Evolutionary conservation across 495 filamentous ascomycete genomes (phyloP).

Genomic region (Daldinia concentrica): DNA sequence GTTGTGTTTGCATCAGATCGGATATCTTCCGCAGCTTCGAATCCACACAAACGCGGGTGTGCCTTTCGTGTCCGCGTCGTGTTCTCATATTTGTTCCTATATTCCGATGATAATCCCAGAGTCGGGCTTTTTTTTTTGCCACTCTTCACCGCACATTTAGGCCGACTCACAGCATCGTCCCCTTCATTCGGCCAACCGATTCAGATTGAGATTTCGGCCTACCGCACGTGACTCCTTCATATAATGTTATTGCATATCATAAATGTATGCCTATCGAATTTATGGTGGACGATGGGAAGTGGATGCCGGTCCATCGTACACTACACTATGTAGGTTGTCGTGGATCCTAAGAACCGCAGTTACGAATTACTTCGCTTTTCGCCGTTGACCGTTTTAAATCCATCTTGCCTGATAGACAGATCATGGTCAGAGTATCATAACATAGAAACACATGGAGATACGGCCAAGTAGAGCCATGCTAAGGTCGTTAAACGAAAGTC

Average conservation of each 20-base stretch:
- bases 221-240: constrained; percentile 26
- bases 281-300: constrained; percentile 13
- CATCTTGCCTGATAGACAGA: constrained; percentile 9
- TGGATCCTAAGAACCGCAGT: constrained; percentile 9
- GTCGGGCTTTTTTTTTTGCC: constrained; percentile 37
- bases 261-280: constrained; percentile 4
- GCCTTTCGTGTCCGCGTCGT: constrained; percentile 25
- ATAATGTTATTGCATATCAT: constrained; percentile 28
- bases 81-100: constrained; percentile 2
- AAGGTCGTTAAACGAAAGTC: background rate
- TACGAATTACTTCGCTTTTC: constrained; percentile 12
- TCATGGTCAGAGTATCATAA: constrained; percentile 10
- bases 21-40: constrained; percentile 12
- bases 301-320: constrained; percentile 6
- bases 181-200: constrained; percentile 5
- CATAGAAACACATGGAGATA: background rate
- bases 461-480: background rate
- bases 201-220: constrained; percentile 6
- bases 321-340: background rate
- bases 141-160: constrained; percentile 37
- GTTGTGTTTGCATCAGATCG: constrained; percentile 30
- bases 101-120: background rate
- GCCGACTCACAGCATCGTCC: constrained; percentile 9
- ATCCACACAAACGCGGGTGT: constrained; percentile 21
- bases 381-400: constrained; percentile 14